phyloP scores from a whole-genome alignment of 2,329 filamentous ascomycete genomes.

The Volutella citrinella region DNA sequence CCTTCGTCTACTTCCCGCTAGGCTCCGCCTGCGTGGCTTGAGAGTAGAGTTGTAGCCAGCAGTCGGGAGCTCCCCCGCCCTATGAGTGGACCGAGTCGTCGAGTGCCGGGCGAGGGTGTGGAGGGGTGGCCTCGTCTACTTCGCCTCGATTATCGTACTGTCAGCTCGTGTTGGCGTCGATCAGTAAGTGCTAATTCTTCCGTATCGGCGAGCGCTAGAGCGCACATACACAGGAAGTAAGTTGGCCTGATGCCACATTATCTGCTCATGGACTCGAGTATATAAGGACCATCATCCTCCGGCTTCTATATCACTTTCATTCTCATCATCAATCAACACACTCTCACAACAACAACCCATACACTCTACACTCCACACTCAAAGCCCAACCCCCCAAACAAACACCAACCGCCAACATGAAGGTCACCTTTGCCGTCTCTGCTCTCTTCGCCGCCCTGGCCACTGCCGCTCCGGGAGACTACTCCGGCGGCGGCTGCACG shows the following conservation, averaged over 20 bases:
- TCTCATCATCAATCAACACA: slow-evolving; percentile 9
- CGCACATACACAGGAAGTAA: too few relatives aligned
- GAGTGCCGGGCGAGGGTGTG: not conserved
- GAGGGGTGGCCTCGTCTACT: too few relatives aligned
- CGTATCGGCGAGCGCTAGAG: too few relatives aligned
- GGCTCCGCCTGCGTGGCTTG: too few relatives aligned
- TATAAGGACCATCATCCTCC: slow-evolving; percentile 10
- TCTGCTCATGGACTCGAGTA: slow-evolving; percentile 5
- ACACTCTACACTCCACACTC: not conserved
- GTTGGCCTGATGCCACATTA: too few relatives aligned
- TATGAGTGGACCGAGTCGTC: slow-evolving; percentile 3
- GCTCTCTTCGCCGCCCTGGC: slow-evolving; percentile 21
- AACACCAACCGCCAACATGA: slow-evolving; percentile 24
- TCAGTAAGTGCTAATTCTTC: too few relatives aligned
- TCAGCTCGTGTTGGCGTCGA: slow-evolving; percentile 4
- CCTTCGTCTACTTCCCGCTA: too few relatives aligned
- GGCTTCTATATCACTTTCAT: not conserved
- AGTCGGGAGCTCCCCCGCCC: too few relatives aligned
- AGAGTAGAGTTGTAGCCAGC: too few relatives aligned
- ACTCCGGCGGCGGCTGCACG: slow-evolving; percentile 20
- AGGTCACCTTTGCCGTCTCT: slow-evolving; percentile 24
- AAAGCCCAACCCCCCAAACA: too few relatives aligned
- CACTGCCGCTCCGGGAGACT: slow-evolving; percentile 10
- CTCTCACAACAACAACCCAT: slow-evolving; percentile 3
- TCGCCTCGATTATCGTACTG: too few relatives aligned